These are phyloP conservation scores for Phytophthora niederhauseri DNA, from an alignment of 352 stramenopile genomes.

Conservation along the genomic window DNA sequence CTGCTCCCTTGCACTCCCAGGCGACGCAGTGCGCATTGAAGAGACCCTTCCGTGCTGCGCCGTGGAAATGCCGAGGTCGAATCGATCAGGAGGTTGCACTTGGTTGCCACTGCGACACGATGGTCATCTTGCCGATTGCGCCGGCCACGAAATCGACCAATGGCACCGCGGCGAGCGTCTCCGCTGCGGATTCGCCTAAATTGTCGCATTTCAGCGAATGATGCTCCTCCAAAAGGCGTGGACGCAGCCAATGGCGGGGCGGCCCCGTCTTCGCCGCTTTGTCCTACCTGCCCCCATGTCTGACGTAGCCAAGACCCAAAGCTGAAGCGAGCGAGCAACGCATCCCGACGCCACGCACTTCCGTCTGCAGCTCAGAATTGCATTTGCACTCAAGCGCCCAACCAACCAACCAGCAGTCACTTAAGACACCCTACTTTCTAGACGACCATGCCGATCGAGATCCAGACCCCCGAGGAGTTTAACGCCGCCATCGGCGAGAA, in stretches of 20 bases:
- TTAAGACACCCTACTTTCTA: not conserved
- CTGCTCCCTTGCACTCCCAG: too few species aligned
- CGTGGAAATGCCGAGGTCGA: not conserved
- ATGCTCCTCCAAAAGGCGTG: not conserved
- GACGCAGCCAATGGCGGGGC: constrained; percentile 18
- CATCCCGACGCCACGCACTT: constrained; percentile 18
- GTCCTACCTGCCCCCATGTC: constrained; percentile 35
- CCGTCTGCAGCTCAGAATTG: constrained; percentile 15
- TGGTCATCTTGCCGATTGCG: constrained; percentile 15
- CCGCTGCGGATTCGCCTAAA: constrained; percentile 5
- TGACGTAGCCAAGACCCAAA: constrained; percentile 27
- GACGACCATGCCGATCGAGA: constrained; percentile 42
- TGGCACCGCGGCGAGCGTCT: not conserved
- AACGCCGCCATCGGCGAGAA: constrained; percentile 49
- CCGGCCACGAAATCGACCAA: not conserved
- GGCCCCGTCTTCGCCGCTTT: not conserved
- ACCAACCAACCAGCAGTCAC: not conserved
- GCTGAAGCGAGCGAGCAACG: constrained; percentile 9
- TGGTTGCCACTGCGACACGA: not conserved
- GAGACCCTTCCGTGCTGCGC: too few species aligned
- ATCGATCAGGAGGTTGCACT: not conserved
- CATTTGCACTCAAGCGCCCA: constrained; percentile 21
- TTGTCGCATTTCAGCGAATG: constrained; percentile 2
- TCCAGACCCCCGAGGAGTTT: constrained; percentile 58
- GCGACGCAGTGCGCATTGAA: too few species aligned